Conservation (phyloP, 306 rosid species). For the Styphnolobium japonicum region DNA sequence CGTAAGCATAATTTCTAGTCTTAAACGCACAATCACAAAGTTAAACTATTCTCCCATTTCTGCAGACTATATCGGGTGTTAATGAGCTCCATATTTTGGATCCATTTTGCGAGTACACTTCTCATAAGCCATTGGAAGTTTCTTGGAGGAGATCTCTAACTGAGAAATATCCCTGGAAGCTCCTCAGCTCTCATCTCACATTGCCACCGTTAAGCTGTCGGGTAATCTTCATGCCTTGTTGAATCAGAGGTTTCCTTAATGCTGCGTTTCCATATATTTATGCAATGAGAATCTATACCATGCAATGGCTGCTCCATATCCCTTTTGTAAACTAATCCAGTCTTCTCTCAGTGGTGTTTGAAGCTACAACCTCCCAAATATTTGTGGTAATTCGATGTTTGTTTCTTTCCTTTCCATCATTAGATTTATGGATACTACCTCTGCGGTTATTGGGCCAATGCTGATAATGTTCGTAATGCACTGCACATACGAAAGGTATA, state of each 20-base stretch:
- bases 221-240: constrained; percentile 16
- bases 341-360: neutral
- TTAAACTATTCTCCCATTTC: neutral
- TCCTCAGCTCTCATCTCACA: neutral
- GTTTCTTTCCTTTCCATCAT: neutral
- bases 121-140: constrained; percentile 3
- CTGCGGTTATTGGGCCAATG: constrained; percentile 45
- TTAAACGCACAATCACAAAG: neutral
- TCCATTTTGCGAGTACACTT: neutral
- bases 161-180: neutral
- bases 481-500: constrained; percentile 45
- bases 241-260: neutral
- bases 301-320: neutral
- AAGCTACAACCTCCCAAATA: too few species aligned
- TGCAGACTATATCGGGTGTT: constrained; percentile 36
- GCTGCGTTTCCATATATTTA: neutral
- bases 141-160: constrained; percentile 22
- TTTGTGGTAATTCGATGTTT: neutral
- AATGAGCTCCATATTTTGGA: constrained; percentile 25
- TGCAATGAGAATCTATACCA: neutral
- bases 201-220: constrained; percentile 31
- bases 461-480: constrained; percentile 42
- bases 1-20: neutral
- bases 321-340: neutral
- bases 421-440: constrained; percentile 29